Percentiles rank a stretch among this genome's conserved stretches.
Conservation (phyloP, 2,329 filamentous ascomycete genomes). For the Beauveria sp. region DNA sequence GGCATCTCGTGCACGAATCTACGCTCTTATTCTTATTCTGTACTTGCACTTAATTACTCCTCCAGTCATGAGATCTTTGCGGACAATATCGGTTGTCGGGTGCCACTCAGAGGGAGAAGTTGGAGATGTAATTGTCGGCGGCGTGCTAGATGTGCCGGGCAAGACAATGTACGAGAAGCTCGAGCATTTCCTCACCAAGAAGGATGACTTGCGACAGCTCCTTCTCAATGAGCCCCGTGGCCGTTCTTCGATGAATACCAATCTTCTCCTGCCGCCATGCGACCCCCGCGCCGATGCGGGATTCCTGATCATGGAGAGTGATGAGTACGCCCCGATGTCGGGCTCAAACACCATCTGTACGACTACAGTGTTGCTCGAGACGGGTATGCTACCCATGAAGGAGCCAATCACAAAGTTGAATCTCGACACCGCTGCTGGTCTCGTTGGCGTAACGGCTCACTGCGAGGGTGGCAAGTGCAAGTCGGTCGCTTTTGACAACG, state of each 20-base stretch:
- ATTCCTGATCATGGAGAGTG: conserved; percentile 39
- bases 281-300: conserved; percentile 36
- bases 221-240: conserved; percentile 40
- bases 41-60: too few species aligned
- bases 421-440: conserved; percentile 37
- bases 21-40: too few species aligned
- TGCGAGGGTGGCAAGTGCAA: conserved; percentile 36
- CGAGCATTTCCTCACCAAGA: conserved; percentile 30
- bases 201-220: conserved; percentile 33
- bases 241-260: conserved; percentile 30
- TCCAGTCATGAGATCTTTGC: conserved; percentile 8
- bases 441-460: conserved; percentile 32
- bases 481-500: conserved; percentile 36
- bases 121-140: conserved; percentile 41
- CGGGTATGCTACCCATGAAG: conserved; percentile 37
- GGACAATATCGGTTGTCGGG: conserved; percentile 25
- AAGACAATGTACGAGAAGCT: conserved; percentile 43
- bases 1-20: too few species aligned
- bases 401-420: conserved; percentile 33
- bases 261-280: conserved; percentile 35
- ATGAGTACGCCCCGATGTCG: conserved; percentile 33
- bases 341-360: conserved; percentile 38
- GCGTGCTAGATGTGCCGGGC: conserved; percentile 34
- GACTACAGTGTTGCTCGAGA: conserved; percentile 37
- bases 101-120: conserved; percentile 35